These are phyloP conservation scores for Dipteronia sinensis DNA, from an alignment of 345 rosid genomes.

Conservation along the genomic window DNA sequence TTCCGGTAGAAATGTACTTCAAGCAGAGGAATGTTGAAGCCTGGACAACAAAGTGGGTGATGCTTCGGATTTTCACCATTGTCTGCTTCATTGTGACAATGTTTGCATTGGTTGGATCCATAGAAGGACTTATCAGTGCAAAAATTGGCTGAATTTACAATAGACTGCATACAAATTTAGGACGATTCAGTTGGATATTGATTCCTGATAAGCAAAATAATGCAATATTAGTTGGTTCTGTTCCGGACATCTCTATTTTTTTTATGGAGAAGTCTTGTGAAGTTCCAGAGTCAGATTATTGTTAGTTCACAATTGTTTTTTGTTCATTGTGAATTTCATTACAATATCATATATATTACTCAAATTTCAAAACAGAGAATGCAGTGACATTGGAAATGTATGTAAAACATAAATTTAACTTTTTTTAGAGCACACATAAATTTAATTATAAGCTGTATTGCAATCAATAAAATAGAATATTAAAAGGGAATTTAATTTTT, in stretches of 20 bases:
- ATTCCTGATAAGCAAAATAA: background rate
- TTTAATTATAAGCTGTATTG: too few species aligned
- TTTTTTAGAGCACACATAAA: too few species aligned
- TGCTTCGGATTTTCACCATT: constrained; percentile 48
- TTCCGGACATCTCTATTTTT: constrained; percentile 8
- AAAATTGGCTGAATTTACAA: constrained; percentile 31
- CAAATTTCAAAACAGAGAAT: too few species aligned
- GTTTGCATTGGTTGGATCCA: constrained; percentile 58
- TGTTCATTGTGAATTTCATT: background rate
- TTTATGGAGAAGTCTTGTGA: constrained; percentile 5
- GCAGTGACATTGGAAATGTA: background rate
- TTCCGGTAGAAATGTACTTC: constrained; percentile 74
- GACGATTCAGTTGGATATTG: too few species aligned
- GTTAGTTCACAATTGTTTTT: background rate
- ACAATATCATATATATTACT: too few species aligned
- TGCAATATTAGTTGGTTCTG: background rate
- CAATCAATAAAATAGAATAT: too few species aligned
- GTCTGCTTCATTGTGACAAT: constrained; percentile 42
- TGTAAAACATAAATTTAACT: background rate
- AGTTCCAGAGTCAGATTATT: background rate
- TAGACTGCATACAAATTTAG: background rate
- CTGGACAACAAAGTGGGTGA: constrained; percentile 62
- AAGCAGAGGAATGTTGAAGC: constrained; percentile 49
- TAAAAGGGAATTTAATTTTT: too few species aligned
- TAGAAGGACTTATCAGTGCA: constrained; percentile 58